These are phyloP conservation scores for Hypoxylon crocopeplum DNA, from an alignment of 495 filamentous ascomycete genomes.

Conservation along the genomic window DNA sequence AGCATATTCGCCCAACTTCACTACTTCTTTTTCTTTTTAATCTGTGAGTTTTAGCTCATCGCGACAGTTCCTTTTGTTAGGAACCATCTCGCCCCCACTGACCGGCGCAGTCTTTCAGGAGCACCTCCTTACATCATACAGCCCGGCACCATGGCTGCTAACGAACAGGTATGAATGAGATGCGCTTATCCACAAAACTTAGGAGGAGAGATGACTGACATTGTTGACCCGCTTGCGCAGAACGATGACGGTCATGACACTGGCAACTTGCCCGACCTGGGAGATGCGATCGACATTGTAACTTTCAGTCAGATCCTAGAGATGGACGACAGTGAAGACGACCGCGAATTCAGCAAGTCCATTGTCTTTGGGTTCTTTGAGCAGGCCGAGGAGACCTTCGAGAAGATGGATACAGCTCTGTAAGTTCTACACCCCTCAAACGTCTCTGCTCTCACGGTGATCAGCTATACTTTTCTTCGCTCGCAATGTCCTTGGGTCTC, in stretches of 20 bases:
- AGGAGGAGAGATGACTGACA: constrained; percentile 11
- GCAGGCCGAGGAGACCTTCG: constrained; percentile 85
- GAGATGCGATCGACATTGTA: constrained; percentile 74
- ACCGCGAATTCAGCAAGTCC: constrained; percentile 76
- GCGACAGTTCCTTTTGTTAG: constrained; percentile 6
- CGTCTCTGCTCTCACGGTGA: constrained; percentile 1
- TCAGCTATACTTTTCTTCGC: constrained; percentile 10
- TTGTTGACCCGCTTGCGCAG: constrained; percentile 17
- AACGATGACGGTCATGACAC: constrained; percentile 37
- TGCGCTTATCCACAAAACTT: background rate
- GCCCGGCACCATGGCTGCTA: constrained; percentile 36
- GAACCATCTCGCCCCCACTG: no score
- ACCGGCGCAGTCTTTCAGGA: constrained; percentile 20
- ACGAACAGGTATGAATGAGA: constrained; percentile 40
- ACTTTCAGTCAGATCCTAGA: constrained; percentile 96
- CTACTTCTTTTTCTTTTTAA: constrained; percentile 7
- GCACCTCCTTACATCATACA: constrained; percentile 18
- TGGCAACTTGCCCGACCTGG: constrained; percentile 49
- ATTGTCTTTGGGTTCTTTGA: constrained; percentile 94
- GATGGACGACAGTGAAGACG: constrained; percentile 89
- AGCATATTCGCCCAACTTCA: constrained; percentile 27
- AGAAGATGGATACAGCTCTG: constrained; percentile 82
- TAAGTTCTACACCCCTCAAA: constrained; percentile 54
- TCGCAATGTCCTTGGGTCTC: background rate
- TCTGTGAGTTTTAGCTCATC: constrained; percentile 19